Conservation (phyloP, 805 yeast genomes). For the Blastobotrys chiropterorum region DNA sequence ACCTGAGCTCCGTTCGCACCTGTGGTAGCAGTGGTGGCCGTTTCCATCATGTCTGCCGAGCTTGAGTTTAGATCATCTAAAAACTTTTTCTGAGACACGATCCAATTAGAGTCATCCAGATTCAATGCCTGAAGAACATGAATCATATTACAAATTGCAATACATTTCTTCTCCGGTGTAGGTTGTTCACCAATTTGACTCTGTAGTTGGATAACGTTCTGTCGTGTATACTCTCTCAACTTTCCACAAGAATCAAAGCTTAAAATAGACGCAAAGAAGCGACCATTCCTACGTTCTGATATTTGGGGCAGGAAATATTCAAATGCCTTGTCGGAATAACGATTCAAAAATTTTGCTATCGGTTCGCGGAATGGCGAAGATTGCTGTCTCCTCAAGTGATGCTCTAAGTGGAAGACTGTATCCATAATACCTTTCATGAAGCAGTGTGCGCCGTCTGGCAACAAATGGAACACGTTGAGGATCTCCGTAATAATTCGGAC, state of each 20-base stretch:
- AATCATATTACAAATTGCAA: constrained; percentile 66
- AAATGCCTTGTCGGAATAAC: constrained; percentile 71
- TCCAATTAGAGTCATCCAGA: constrained; percentile 49
- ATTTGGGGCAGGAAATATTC: constrained; percentile 64
- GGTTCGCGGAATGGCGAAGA: constrained; percentile 90
- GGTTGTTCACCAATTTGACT: constrained; percentile 26
- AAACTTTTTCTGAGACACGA: constrained; percentile 42
- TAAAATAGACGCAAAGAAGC: constrained; percentile 61
- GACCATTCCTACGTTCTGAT: constrained; percentile 57
- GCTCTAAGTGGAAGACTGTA: constrained; percentile 72
- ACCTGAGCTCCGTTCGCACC: neutral
- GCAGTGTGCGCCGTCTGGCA: constrained; percentile 88
- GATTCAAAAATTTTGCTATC: constrained; percentile 73
- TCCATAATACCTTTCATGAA: constrained; percentile 82
- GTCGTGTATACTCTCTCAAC: constrained; percentile 51
- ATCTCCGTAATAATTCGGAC: constrained; percentile 86
- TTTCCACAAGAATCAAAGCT: constrained; percentile 47
- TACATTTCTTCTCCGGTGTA: constrained; percentile 47
- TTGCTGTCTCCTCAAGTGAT: constrained; percentile 75
- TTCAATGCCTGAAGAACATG: constrained; percentile 56
- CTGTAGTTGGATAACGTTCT: constrained; percentile 43
- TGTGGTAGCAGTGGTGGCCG: constrained; percentile 36
- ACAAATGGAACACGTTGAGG: constrained; percentile 79
- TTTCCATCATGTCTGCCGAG: constrained; percentile 39
- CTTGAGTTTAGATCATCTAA: constrained; percentile 39